A percentile compares a stretch with the other conserved stretches of the same genome.
phyloP scores from a whole-genome alignment of 768 basidiomycete species.

The Mycena metata region DNA sequence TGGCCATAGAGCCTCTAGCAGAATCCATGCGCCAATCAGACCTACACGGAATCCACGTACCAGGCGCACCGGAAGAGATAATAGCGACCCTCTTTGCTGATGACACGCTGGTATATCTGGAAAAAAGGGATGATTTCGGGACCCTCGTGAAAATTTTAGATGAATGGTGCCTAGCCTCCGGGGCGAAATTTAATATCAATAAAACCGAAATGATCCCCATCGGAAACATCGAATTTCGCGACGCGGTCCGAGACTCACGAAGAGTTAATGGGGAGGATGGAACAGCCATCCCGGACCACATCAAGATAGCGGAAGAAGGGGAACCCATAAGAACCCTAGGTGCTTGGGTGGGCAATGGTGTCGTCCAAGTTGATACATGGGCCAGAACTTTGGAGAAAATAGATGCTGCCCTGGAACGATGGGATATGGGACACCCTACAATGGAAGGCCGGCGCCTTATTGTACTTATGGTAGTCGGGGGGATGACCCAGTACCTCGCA shows the following conservation, averaged over 20 bases:
- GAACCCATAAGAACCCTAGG: slow-evolving; percentile 15
- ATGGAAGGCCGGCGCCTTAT: slow-evolving; percentile 29
- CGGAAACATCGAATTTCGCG: not conserved
- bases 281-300: not conserved
- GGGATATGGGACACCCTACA: slow-evolving; percentile 29
- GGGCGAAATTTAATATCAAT: not conserved
- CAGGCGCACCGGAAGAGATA: not conserved
- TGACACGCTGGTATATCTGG: not conserved
- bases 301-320: not conserved
- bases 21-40: too few relatives aligned
- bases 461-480: slow-evolving; percentile 31
- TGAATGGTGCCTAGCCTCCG: not conserved
- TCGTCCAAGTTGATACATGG: slow-evolving; percentile 1
- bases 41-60: too few relatives aligned
- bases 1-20: slow-evolving; percentile 1
- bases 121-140: not conserved
- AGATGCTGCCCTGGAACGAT: not conserved
- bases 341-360: slow-evolving; percentile 2
- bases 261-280: not conserved
- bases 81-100: slow-evolving; percentile 1
- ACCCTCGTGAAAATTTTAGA: not conserved
- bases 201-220: not conserved
- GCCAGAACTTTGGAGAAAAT: slow-evolving; percentile 1
- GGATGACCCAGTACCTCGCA: slow-evolving; percentile 26
- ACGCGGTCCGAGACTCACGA: not conserved